Evolutionary conservation across 768 basidiomycete species (phyloP).

Genomic region (Favolaschia claudopus): DNA sequence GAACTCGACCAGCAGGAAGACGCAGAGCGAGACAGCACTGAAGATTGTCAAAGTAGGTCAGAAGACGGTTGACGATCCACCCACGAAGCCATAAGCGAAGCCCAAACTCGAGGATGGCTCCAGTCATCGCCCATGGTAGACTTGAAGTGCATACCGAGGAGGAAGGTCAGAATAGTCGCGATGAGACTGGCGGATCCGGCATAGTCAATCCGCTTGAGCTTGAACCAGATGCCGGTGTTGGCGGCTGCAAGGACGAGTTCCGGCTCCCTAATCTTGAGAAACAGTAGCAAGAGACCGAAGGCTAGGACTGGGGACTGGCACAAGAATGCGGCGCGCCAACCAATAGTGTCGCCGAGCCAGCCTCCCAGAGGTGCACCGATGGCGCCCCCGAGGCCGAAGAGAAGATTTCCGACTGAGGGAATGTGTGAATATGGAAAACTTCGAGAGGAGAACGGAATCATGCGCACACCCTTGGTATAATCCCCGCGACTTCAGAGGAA

Average conservation of each 20-base stretch:
- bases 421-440: conserved; percentile 36
- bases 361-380: conserved; percentile 63
- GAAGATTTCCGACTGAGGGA: conserved; percentile 49
- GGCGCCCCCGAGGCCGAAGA: conserved; percentile 64
- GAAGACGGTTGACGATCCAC: conserved; percentile 30
- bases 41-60: conserved; percentile 67
- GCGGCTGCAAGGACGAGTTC: not conserved
- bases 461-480: conserved; percentile 63
- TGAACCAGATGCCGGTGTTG: conserved; percentile 26
- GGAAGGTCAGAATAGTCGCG: conserved; percentile 50
- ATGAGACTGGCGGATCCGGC: conserved; percentile 66
- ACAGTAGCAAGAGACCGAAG: conserved; percentile 3
- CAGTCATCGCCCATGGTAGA: conserved; percentile 25
- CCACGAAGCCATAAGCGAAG: conserved; percentile 43
- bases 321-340: conserved; percentile 71
- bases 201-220: conserved; percentile 66
- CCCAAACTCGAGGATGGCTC: conserved; percentile 59
- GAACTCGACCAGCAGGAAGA: conserved; percentile 68
- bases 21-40: conserved; percentile 48
- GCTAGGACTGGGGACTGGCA: conserved; percentile 50
- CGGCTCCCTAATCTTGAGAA: conserved; percentile 12
- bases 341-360: conserved; percentile 65
- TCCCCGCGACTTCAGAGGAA: conserved; percentile 70
- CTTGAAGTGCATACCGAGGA: conserved; percentile 19
- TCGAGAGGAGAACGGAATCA: not conserved